phyloP scores from a whole-genome alignment of 306 rosid species.

The Comarum palustre region DNA sequence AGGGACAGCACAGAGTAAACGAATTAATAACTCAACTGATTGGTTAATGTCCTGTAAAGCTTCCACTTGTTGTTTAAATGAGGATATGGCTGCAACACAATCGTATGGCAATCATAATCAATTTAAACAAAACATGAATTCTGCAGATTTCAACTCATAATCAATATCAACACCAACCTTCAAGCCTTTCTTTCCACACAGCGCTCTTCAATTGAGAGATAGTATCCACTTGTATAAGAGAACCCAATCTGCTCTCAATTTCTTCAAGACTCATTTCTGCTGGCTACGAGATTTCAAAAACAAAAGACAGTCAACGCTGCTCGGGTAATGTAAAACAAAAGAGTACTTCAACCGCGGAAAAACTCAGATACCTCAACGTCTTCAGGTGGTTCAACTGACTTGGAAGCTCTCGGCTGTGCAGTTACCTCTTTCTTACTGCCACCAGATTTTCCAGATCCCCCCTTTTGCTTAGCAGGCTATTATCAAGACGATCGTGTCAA shows the following conservation, averaged over 20 bases:
- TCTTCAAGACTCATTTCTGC: constrained; percentile 95
- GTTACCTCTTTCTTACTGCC: constrained; percentile 71
- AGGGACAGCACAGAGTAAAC: constrained; percentile 80
- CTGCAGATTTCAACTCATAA: background rate
- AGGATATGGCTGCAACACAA: constrained; percentile 72
- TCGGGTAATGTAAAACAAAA: background rate
- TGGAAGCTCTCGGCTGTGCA: constrained; percentile 57
- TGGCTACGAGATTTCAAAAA: constrained; percentile 51
- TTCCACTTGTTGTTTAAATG: constrained; percentile 80
- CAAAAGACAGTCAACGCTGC: constrained; percentile 5
- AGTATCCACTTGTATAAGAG: constrained; percentile 72
- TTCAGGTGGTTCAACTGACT: constrained; percentile 62
- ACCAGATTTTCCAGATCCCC: constrained; percentile 51
- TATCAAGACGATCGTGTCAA: constrained; percentile 24
- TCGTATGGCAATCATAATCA: constrained; percentile 2
- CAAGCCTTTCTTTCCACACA: constrained; percentile 95
- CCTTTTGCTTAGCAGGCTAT: constrained; percentile 74
- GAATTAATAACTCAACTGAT: constrained; percentile 73
- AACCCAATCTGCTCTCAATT: constrained; percentile 85
- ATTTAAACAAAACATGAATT: background rate
- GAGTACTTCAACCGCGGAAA: constrained; percentile 4
- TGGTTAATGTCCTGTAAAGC: constrained; percentile 61
- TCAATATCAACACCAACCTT: constrained; percentile 50
- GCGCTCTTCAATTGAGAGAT: constrained; percentile 75
- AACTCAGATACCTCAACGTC: constrained; percentile 73